phyloP scores from a whole-genome alignment of 306 rosid genomes.

The Gastrolobium bilobum region DNA sequence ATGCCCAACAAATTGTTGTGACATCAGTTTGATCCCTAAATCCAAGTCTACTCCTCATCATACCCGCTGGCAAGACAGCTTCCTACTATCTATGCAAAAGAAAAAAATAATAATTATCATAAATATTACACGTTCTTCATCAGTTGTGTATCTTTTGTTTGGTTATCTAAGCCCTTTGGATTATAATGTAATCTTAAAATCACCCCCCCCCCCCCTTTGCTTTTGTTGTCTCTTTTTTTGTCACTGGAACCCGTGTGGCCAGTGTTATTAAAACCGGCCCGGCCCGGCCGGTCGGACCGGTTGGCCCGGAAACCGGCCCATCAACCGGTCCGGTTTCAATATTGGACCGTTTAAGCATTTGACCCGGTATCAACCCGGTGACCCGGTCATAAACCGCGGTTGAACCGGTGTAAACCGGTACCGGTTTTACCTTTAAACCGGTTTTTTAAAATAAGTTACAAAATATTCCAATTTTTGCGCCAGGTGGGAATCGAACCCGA shows the following conservation, averaged over 20 bases:
- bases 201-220: neutral
- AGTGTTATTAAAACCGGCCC: no score
- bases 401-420: no score
- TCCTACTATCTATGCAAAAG: neutral
- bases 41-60: neutral
- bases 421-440: no score
- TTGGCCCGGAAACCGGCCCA: no score
- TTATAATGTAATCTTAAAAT: neutral
- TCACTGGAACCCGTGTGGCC: neutral
- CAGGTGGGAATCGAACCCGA: no score
- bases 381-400: no score
- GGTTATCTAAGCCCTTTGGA: neutral
- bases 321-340: no score
- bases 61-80: neutral
- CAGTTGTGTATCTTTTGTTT: neutral
- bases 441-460: no score
- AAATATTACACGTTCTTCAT: neutral
- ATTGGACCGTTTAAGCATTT: no score
- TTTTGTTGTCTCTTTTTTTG: conserved; percentile 2
- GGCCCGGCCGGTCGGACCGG: no score
- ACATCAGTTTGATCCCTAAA: neutral
- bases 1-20: neutral
- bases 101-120: neutral
- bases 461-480: no score
- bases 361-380: no score